Percentiles rank a stretch among this genome's conserved stretches.
Conservation (phyloP, 1,284 basidiomycete species). For the Exobasidium cylindrosporum region DNA sequence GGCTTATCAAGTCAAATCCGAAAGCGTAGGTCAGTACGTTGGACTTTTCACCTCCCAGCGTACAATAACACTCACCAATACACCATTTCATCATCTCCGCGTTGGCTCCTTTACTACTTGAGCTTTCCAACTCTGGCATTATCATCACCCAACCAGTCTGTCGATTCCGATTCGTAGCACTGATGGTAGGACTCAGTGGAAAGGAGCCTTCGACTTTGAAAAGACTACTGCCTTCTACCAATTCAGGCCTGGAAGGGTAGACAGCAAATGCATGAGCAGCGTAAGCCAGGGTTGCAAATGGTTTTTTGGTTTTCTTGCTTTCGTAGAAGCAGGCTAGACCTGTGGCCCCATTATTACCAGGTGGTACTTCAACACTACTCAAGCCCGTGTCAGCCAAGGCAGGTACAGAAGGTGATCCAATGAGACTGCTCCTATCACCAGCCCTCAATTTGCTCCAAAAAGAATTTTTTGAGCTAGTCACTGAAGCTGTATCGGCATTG, state of each 20-base stretch:
- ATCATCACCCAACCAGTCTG: conserved; percentile 56
- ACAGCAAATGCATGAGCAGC: conserved; percentile 50
- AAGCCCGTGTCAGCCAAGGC: conserved; percentile 19
- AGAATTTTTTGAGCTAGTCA: conserved; percentile 8
- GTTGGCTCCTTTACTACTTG: conserved; percentile 64
- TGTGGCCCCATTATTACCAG: conserved; percentile 40
- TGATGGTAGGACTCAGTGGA: conserved; percentile 34
- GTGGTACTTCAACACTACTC: conserved; percentile 40
- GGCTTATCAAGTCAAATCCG: conserved; percentile 9
- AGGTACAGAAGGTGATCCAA: conserved; percentile 14
- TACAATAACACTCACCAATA: conserved; percentile 63
- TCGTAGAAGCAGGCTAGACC: conserved; percentile 52
- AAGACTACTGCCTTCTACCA: conserved; percentile 50
- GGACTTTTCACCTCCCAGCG: neutral
- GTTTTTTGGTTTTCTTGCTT: conserved; percentile 48
- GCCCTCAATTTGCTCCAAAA: conserved; percentile 17
- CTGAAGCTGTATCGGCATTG: conserved; percentile 29
- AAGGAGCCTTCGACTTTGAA: conserved; percentile 54
- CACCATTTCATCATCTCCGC: conserved; percentile 93
- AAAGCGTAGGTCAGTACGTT: neutral
- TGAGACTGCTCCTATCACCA: conserved; percentile 15
- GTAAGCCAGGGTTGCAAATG: conserved; percentile 49
- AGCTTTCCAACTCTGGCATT: conserved; percentile 59
- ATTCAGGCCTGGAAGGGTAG: conserved; percentile 51
- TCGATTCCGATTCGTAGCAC: conserved; percentile 64